Evolutionary conservation across 257 asterid species (phyloP).

Genomic region (Eucommia ulmoides): DNA sequence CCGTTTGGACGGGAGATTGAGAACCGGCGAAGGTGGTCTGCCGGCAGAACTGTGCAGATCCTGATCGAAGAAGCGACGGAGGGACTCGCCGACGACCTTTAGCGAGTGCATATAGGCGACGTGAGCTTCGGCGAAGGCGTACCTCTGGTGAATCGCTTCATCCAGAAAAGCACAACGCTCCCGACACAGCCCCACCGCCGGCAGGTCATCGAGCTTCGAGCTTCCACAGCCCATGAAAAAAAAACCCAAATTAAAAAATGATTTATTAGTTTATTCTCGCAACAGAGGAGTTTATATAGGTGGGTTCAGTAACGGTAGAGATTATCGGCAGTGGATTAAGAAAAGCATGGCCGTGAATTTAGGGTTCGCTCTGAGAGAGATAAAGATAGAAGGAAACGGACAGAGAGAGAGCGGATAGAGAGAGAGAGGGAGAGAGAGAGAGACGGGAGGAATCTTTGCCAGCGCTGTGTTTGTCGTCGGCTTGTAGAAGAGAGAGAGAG

Average conservation of each 20-base stretch:
- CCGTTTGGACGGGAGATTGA: slow-evolving; percentile 41
- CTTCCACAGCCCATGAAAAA: slow-evolving; percentile 62
- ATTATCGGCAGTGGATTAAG: slow-evolving; percentile 3
- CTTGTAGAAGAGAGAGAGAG: slow-evolving; percentile 18
- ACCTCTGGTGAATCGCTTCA: slow-evolving; percentile 76
- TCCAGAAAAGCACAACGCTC: slow-evolving; percentile 76
- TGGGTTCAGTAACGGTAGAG: neutral
- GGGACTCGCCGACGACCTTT: slow-evolving; percentile 46
- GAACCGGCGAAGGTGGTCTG: slow-evolving; percentile 43
- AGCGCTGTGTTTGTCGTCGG: slow-evolving; percentile 43
- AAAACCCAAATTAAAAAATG: neutral
- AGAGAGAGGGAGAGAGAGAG: slow-evolving; percentile 17
- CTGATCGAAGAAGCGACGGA: slow-evolving; percentile 57
- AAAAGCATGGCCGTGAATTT: slow-evolving; percentile 20
- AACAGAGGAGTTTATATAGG: neutral
- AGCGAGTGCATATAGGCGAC: slow-evolving; percentile 63
- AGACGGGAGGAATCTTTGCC: slow-evolving; percentile 23
- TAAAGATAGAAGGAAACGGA: neutral
- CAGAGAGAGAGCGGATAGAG: slow-evolving; percentile 11
- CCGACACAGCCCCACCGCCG: slow-evolving; percentile 78
- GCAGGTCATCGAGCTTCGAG: slow-evolving; percentile 80
- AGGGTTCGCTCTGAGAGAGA: slow-evolving; percentile 21
- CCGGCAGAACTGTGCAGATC: slow-evolving; percentile 24
- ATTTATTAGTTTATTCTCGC: too few species aligned
- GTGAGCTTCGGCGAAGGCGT: slow-evolving; percentile 75